Base-by-base conservation (phyloP, 1,284 basidiomycete species). In the Sanghuangporus baumii region DNA sequence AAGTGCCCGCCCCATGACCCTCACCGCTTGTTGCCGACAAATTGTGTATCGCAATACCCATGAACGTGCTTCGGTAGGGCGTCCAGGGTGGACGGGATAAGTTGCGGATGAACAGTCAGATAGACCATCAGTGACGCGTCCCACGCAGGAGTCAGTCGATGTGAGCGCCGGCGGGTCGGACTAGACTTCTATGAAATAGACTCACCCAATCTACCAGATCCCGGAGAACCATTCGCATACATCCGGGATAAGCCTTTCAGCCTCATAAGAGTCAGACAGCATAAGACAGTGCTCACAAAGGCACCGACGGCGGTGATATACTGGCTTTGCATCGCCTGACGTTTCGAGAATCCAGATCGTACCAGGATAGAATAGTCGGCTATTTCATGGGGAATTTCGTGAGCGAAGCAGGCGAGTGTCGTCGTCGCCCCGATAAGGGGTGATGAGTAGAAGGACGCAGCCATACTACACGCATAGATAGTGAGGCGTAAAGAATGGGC, bases 361-460 rank as follows among this genome's bases (percentile, higher is more conserved):
- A 94, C 85, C 41, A 94, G 78, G 69, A 95, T 94, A 16, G 91
- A 93, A 71, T 94, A 94, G 73, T 95, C 93, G 18, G 93, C 93
- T 64, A 95, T 94, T 79, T 94, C 92, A 70, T 94, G 92, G 16
- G 92, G 92, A 60, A 94, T 94, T 74, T 95, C 93, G 73, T 95
- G 93, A 6, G 91, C 92, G 71, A 95, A 94, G 70, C 93, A 94
- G 16, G 93, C 93, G 54, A 95, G 81, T 11, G 93, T 94, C 1
- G 93, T 94, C 57, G 93, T 94, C 43, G 93, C 93, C 48, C 93
- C 93, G 67, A 95, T 91, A 58, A 93, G 79, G 1, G 93, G 93
- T 43, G 89, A 91, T 20, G 91, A 91, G 73, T 94, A 94, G 78
- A 95, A 95, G 23, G 89, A 92, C 54, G 93, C 93, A 11, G 91